Evolutionary conservation across 2,329 filamentous ascomycete species (phyloP).

Genomic region (Aspergillus ruber): DNA sequence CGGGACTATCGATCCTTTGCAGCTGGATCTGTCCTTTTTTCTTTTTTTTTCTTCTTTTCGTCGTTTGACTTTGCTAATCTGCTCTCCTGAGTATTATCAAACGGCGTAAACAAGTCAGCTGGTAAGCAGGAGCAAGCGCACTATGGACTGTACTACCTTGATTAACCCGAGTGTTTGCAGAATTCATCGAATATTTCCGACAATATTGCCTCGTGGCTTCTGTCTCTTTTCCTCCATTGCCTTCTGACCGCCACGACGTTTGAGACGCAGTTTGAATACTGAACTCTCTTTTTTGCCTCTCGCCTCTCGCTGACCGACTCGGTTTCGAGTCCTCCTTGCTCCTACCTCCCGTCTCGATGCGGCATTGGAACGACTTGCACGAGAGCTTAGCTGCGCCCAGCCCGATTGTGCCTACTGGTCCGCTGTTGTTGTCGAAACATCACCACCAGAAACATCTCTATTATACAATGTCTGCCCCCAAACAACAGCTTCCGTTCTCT

Average conservation of each 20-base stretch:
- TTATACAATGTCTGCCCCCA: neutral
- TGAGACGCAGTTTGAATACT: neutral
- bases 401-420: conserved; percentile 29
- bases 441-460: conserved; percentile 5
- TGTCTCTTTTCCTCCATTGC: neutral
- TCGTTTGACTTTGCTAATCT: no score
- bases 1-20: no score
- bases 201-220: neutral
- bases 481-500: neutral
- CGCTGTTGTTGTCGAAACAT: conserved; percentile 13
- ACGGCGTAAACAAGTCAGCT: neutral
- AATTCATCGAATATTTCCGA: neutral
- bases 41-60: no score
- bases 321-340: no score
- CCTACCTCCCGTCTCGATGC: conserved; percentile 19
- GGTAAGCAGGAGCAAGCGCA: neutral
- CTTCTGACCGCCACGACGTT: neutral
- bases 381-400: conserved; percentile 26
- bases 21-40: no score
- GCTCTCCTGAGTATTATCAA: no score
- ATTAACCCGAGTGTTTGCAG: neutral
- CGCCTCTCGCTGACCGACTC: no score
- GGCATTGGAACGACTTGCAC: conserved; percentile 19
- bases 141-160: neutral
- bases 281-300: neutral